Evolutionary conservation across 108 stramenopile genomes (phyloP).

Genomic region (Pseudonitzschia delicatissima): DNA sequence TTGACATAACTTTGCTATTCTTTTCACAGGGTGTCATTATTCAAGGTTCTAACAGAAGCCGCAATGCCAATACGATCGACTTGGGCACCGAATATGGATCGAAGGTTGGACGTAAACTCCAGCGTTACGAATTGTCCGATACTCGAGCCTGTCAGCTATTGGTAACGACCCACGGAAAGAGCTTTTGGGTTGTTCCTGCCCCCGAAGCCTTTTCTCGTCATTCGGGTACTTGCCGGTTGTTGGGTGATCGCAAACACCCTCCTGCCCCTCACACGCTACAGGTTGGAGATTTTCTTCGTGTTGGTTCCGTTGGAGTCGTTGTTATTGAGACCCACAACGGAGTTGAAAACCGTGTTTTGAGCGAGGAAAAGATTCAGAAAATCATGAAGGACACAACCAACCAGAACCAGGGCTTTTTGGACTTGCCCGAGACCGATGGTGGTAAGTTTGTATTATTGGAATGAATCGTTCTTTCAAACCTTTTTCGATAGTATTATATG

Average conservation of each 20-base stretch:
- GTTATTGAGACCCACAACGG: slow-evolving; percentile 94
- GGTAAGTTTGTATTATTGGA: slow-evolving; percentile 47
- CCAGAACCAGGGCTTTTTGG: slow-evolving; percentile 68
- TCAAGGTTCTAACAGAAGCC: slow-evolving; percentile 75
- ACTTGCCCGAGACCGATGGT: slow-evolving; percentile 83
- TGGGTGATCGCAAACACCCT: slow-evolving; percentile 91
- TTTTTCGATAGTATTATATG: not conserved
- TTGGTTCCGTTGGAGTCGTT: slow-evolving; percentile 94
- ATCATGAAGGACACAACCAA: slow-evolving; percentile 90
- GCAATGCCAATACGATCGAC: slow-evolving; percentile 51
- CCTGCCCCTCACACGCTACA: slow-evolving; percentile 72
- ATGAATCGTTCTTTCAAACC: not conserved
- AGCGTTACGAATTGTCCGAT: slow-evolving; percentile 82
- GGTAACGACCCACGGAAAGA: slow-evolving; percentile 81
- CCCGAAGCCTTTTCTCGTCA: slow-evolving; percentile 96
- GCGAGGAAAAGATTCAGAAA: slow-evolving; percentile 86
- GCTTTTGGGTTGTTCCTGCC: slow-evolving; percentile 92
- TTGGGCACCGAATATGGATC: slow-evolving; percentile 72
- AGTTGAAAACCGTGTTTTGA: slow-evolving; percentile 69
- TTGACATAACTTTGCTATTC: not conserved
- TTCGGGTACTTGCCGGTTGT: slow-evolving; percentile 91
- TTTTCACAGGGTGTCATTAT: slow-evolving; percentile 77
- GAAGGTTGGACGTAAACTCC: slow-evolving; percentile 78
- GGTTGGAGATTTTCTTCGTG: slow-evolving; percentile 91
- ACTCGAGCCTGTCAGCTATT: slow-evolving; percentile 88